Percentiles rank a stretch among this genome's conserved stretches.
phyloP scores from a whole-genome alignment of 345 rosid species.

The Acer saccharum region DNA sequence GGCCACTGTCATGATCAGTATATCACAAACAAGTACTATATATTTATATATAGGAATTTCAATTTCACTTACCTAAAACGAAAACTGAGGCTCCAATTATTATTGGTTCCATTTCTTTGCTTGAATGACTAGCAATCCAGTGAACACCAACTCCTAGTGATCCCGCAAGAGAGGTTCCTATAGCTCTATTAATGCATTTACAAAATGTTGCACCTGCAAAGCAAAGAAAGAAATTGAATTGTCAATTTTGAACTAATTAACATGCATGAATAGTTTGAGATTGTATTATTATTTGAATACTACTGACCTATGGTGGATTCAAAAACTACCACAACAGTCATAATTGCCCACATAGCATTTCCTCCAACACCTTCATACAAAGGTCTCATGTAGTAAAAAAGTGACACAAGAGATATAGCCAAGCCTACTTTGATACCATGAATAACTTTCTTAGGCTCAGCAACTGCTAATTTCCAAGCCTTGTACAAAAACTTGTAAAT shows the following conservation, averaged over 20 bases:
- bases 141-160: slow-evolving; percentile 64
- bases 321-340: slow-evolving; percentile 81
- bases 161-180: slow-evolving; percentile 68
- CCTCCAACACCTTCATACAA: slow-evolving; percentile 65
- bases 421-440: slow-evolving; percentile 74
- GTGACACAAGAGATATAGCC: slow-evolving; percentile 64
- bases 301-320: slow-evolving; percentile 62
- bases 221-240: neutral
- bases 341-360: slow-evolving; percentile 77
- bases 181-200: slow-evolving; percentile 65
- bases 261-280: too few relatives aligned
- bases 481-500: slow-evolving; percentile 35
- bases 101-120: slow-evolving; percentile 47
- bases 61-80: slow-evolving; percentile 49
- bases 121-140: slow-evolving; percentile 63
- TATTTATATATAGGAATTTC: neutral
- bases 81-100: slow-evolving; percentile 63
- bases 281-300: slow-evolving; percentile 15
- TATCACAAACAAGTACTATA: neutral
- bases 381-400: slow-evolving; percentile 74
- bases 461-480: slow-evolving; percentile 63
- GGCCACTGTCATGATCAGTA: neutral
- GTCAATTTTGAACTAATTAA: neutral
- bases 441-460: slow-evolving; percentile 64
- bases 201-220: slow-evolving; percentile 69